Base-by-base conservation (phyloP, 768 basidiomycete genomes). In the Pleurotus djamor region DNA sequence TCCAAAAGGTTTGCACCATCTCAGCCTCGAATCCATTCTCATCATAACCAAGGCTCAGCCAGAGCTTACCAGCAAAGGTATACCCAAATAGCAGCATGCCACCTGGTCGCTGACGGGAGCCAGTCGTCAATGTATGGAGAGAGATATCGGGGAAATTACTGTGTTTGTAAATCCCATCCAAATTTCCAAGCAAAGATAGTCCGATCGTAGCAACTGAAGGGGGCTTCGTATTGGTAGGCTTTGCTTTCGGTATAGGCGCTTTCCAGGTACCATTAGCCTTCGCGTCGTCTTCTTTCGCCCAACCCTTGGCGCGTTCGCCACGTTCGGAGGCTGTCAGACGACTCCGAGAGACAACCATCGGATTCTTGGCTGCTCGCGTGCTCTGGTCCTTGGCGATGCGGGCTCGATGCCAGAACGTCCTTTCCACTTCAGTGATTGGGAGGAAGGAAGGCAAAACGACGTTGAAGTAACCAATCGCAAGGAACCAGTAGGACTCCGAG, bases 21-120 rank as follows among this genome's bases (percentile, higher is more conserved):
- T 78, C 83, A 43, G 78, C 75, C 33, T 87, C 82, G 67, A 91
- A 92, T 0, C 89, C 91, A 66, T 89, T 89, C 63, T 81, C 76
- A 66, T 94, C 92, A 68, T 91, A 92, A 0, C 90, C 89, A 34
- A 94, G 76, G 63, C 87, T 91, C 37, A 94, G 67, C 89, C 89
- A 93, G 14, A 94, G 71, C 71, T 85, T 87, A 5, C 86, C 87
- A 17, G 76, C 83, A 63, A 88, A 89, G 0, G 88, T 91, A 70
- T 89, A 90, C 3, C 87, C 88, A 60, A 94, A 92, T n/a, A 95
- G 71, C 41, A 95, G 76, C 84, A 93, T 87, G 2, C 85, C 91
- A 8, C 90, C 85, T 0, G 81, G 68, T 3, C 91, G 83, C 67
- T 94, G 92, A n/a, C 92, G 80, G 5, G 89, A 91, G 2, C 91